phyloP scores from a whole-genome alignment of 1,284 basidiomycete genomes.

The Leucoagaricus sp. region DNA sequence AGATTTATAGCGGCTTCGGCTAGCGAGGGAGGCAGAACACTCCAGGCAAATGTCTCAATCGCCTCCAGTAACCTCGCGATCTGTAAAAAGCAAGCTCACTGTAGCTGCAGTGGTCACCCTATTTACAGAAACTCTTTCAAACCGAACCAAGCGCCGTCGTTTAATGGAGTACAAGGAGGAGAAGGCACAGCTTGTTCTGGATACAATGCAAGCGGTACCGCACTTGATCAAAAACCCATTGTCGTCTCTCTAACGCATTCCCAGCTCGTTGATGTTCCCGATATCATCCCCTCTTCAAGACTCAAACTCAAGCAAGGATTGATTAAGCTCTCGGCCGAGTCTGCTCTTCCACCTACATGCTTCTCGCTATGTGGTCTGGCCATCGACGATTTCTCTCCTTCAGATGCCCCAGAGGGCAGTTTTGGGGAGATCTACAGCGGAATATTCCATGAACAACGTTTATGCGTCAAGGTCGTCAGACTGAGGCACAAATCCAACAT shows the following conservation, averaged over 20 bases:
- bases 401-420: slow-evolving; percentile 15
- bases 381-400: slow-evolving; percentile 9
- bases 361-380: slow-evolving; percentile 7
- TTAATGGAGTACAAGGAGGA: slow-evolving; percentile 7
- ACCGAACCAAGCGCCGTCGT: background rate
- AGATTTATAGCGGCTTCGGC: background rate
- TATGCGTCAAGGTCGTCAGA: slow-evolving; percentile 24
- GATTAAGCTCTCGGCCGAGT: slow-evolving; percentile 12
- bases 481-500: slow-evolving; percentile 18
- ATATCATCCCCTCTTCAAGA: slow-evolving; percentile 2
- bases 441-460: slow-evolving; percentile 15
- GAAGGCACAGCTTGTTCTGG: slow-evolving; percentile 9
- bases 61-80: background rate
- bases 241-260: background rate
- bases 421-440: slow-evolving; percentile 26
- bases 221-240: too few relatives aligned
- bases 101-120: slow-evolving; percentile 4
- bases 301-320: slow-evolving; percentile 7
- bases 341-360: slow-evolving; percentile 6
- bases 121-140: slow-evolving; percentile 6
- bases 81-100: background rate
- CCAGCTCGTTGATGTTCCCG: slow-evolving; percentile 9
- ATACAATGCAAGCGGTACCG: slow-evolving; percentile 8
- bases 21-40: background rate
- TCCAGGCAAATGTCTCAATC: background rate